Evolutionary conservation across 2,329 filamentous ascomycete genomes (phyloP), one percentile per base, ranked within the genome.

Genomic region (Lasiodiplodia theobromae): DNA sequence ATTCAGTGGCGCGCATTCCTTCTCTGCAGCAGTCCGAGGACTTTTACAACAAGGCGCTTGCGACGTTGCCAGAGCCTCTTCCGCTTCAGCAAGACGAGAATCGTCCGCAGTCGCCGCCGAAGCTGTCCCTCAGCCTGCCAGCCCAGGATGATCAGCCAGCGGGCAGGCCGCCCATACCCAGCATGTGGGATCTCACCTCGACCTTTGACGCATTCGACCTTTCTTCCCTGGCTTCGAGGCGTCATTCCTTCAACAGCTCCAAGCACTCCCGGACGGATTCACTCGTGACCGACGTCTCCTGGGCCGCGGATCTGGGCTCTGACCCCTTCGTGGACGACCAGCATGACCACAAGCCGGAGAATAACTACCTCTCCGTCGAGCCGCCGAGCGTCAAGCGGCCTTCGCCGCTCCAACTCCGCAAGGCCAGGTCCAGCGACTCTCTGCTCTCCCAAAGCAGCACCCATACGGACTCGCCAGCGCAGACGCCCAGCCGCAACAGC

Each of bases 21-120:
- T 75, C 76, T 28, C 73, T 81, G 34, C 74, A 74, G 25, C 69
- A 76, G 7, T 77, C 79, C 34, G 78, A 80, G 62, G 72, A 75
- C 56, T 74, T 79, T 68, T 80, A 79, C 68, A 69, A 70, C 40
- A 74, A 74, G 38, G 77, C 78, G 54, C 73, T 79, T 11, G 64
- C 70, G 11, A 69, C 71, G 11, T 74, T 78, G 3, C 62, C 64
- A 6, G 51, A 52, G 8, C 53, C 62, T 44, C 21, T 66, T 2
- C 62, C 38, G 1, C 12, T 51, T 3, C 44, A 67, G 25, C 51
- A 65, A 21, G 57, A 56, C 4, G 34, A 49, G 14, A 60, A 52
- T 21, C 38, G 10, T 10, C 66, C 54, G 12, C 8, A 8, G 23
- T 62, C 54, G 5, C 66, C 66, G 40, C 47, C 66, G 28, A 40